Base-by-base conservation (phyloP, 1,284 basidiomycete genomes). In the Tranzscheliella williamsii region DNA sequence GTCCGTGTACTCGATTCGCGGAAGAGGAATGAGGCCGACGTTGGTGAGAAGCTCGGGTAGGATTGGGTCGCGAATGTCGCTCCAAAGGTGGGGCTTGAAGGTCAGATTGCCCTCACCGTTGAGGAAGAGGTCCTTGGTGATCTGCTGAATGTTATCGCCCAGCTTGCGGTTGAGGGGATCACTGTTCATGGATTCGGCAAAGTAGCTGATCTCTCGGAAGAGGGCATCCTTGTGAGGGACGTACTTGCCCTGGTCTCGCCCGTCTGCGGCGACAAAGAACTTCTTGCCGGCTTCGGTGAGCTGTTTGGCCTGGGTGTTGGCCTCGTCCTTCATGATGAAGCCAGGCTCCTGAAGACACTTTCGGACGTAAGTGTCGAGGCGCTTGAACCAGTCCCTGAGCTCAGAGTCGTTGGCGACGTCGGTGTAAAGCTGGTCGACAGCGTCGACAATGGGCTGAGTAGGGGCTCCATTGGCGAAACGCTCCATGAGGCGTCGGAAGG, bases 61-160 rank as follows among this genome's bases (percentile, higher is more conserved):
- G 67, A 96, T 89, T 57, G 90, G 86, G 40, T 83, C 82, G 33
- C 90, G 82, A 37, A 97, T 85, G 78, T 85, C 93, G 55, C 84
- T 83, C 92, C 92, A 95, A 12, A 96, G 62, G 53, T 79, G 73
- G 5, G 86, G 84, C 83, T 98, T 97, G 84, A 91, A 95, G 64
- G 85, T 85, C n/a, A 43, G 79, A 80, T 72, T 85, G 81, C 62
- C 71, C 26, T 66, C 66, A 18, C 67, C 38, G 75, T 81, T 75
- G 75, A 91, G 88, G 24, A 90, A 80, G 12, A 96, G 77, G 71
- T 95, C 87, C 69, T 85, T 86, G 36, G 88, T 90, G 42, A 96
- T 82, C 6, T 87, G 62, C 34, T 87, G 86, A 85, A 89, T 87
- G 75, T 92, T 88, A 42, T 89, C 83, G 23, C 88, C 88, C 69